Percentiles rank a stretch among this genome's conserved stretches.
Conservation (phyloP, 345 rosid genomes). For the Citrus cavaleriei region DNA sequence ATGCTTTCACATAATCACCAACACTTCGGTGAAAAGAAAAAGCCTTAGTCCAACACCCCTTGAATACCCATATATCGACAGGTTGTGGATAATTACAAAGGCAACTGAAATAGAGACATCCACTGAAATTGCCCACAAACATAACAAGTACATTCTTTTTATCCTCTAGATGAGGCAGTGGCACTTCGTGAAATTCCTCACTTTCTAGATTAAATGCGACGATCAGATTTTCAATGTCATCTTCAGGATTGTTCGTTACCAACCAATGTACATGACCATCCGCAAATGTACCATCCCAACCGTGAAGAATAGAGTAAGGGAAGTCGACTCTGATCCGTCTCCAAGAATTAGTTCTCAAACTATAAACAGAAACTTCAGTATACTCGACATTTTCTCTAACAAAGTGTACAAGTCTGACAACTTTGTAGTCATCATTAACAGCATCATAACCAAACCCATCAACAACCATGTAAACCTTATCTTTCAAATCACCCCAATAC, state of each 20-base stretch:
- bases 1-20: too few relatives aligned
- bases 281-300: neutral
- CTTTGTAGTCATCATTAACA: neutral
- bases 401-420: too few relatives aligned
- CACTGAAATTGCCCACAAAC: neutral
- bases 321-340: neutral
- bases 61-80: neutral
- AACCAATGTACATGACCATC: neutral
- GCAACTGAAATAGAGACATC: neutral
- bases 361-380: too few relatives aligned
- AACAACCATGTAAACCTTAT: neutral
- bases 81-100: neutral
- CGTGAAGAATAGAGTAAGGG: neutral
- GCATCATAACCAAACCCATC: neutral
- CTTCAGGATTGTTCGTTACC: too few relatives aligned
- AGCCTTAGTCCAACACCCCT: neutral
- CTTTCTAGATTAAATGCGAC: too few relatives aligned
- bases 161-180: too few relatives aligned
- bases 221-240: too few relatives aligned
- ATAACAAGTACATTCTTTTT: fast-evolving
- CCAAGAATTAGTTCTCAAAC: neutral
- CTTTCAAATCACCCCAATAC: neutral
- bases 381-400: too few relatives aligned
- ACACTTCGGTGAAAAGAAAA: too few relatives aligned
- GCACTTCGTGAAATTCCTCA: too few relatives aligned